Percentiles rank a stretch among this genome's conserved stretches.
These are phyloP conservation scores for Suhomyces bokatorum DNA, from an alignment of 1,139 yeast species.

Conservation along the genomic window DNA sequence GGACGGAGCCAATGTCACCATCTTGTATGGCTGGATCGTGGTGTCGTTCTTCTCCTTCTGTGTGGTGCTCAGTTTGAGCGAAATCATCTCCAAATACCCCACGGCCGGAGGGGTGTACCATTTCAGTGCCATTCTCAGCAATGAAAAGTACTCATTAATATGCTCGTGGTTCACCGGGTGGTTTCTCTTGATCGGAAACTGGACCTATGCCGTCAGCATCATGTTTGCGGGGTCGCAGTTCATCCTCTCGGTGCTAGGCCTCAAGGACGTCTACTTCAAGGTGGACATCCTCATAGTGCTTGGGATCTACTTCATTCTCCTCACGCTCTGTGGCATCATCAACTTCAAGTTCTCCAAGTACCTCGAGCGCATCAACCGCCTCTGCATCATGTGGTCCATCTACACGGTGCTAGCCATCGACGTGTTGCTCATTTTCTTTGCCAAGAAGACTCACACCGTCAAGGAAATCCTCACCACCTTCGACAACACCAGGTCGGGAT, in stretches of 20 bases:
- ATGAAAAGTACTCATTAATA: constrained; percentile 51
- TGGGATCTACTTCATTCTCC: constrained; percentile 53
- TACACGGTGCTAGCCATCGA: constrained; percentile 72
- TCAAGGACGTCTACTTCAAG: constrained; percentile 57
- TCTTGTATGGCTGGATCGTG: constrained; percentile 67
- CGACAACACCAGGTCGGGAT: constrained; percentile 71
- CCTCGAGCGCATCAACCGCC: constrained; percentile 61
- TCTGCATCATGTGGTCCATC: constrained; percentile 72
- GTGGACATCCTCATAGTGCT: constrained; percentile 58
- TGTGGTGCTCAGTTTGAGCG: constrained; percentile 68
- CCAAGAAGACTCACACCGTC: constrained; percentile 60
- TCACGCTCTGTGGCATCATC: constrained; percentile 60
- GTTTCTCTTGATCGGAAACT: constrained; percentile 69
- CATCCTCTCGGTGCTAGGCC: constrained; percentile 62
- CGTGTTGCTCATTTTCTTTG: constrained; percentile 57
- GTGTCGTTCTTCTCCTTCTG: constrained; percentile 62
- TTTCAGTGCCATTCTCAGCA: constrained; percentile 69
- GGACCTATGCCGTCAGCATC: constrained; percentile 74
- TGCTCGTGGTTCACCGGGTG: constrained; percentile 79
- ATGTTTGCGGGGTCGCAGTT: constrained; percentile 76
- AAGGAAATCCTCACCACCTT: constrained; percentile 64
- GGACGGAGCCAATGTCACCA: constrained; percentile 74
- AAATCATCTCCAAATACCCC: constrained; percentile 72
- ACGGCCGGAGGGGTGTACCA: constrained; percentile 76
- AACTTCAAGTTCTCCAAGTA: constrained; percentile 60